These are phyloP conservation scores for Diaporthe sp. DNA, from an alignment of 2,329 filamentous ascomycete species.

Conservation along the genomic window DNA sequence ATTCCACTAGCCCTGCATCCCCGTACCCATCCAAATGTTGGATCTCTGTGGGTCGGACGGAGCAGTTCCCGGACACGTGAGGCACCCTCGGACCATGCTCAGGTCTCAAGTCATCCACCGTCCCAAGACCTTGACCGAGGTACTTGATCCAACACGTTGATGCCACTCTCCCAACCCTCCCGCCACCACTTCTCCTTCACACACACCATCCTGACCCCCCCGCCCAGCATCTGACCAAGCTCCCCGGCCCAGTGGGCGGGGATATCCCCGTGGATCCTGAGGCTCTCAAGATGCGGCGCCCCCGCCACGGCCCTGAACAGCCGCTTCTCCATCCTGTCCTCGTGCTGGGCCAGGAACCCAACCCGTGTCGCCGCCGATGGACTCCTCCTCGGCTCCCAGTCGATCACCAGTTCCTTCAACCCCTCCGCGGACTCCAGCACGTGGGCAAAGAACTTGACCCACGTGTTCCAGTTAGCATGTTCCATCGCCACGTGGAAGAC, in stretches of 20 bases:
- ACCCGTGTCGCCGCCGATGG: conserved; percentile 36
- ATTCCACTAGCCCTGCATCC: background rate
- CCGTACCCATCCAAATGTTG: background rate
- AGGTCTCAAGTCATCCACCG: background rate
- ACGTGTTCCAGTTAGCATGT: conserved; percentile 45
- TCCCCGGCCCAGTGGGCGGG: conserved; percentile 36
- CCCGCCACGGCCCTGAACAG: conserved; percentile 38
- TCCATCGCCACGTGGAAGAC: conserved; percentile 42
- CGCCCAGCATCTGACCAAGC: conserved; percentile 33
- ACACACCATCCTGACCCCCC: conserved; percentile 33
- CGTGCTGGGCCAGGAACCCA: conserved; percentile 20
- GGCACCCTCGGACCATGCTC: background rate
- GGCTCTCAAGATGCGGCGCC: conserved; percentile 34
- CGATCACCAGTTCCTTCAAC: conserved; percentile 42
- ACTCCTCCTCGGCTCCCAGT: conserved; percentile 43
- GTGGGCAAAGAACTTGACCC: conserved; percentile 43
- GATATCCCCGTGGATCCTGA: conserved; percentile 40
- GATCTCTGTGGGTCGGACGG: no score
- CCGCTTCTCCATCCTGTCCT: conserved; percentile 39
- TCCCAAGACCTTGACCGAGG: background rate
- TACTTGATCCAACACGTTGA: background rate
- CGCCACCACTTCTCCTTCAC: conserved; percentile 41
- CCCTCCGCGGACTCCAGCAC: conserved; percentile 35
- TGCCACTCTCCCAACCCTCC: conserved; percentile 30
- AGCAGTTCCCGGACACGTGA: background rate